Evolutionary conservation across 2,329 filamentous ascomycete species (phyloP), one percentile per base, ranked within the genome.

Genomic region (Elsinoe australis): DNA sequence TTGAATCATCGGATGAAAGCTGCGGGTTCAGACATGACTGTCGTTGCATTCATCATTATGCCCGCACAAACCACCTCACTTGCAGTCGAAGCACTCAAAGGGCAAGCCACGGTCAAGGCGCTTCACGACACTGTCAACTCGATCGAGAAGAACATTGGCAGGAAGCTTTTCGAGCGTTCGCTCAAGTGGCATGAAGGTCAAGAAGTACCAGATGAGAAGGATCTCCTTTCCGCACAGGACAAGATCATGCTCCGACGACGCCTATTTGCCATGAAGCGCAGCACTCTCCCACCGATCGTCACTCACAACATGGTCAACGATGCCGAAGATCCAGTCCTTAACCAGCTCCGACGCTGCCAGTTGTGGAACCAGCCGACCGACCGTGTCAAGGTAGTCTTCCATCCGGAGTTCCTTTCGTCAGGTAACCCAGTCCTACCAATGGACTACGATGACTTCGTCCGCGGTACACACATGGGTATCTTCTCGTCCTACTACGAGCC

Each of bases 301-400:
- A 98, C 92, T 3, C 92, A 98, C 74, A 96, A 98, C 75, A 95
- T 98, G 90, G 71, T 87, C 58, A 95, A 95, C 62, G 90, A 96
- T 66, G 67, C 77, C 31, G 90, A 95, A 58, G 92, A 98, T 59
- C 92, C 90, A 1, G 87, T 98, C 42, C 72, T 98, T 53, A 95
- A 94, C 74, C 92, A 96, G 69, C 85, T 98, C 60, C 85, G 92
- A 42, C 82, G 92, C 34, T 94, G 95, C 45, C 87, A 96, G 67
- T 82, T 98, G 17, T 96, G 96, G 77, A 98, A 98, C 71, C 85
- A 95, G 66, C 85, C 89, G 0, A 80, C 82, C 1, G 92, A 98
- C 65, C 86, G 92, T 24, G 92, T 98, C 69, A 98, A 98, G 78
- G 78, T 98, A 52, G 76, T 98, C 55, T 98, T 98, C 79, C 92